Base-by-base conservation (phyloP, 2,329 filamentous ascomycete species). In the Davidsoniella neocaledoniae region DNA sequence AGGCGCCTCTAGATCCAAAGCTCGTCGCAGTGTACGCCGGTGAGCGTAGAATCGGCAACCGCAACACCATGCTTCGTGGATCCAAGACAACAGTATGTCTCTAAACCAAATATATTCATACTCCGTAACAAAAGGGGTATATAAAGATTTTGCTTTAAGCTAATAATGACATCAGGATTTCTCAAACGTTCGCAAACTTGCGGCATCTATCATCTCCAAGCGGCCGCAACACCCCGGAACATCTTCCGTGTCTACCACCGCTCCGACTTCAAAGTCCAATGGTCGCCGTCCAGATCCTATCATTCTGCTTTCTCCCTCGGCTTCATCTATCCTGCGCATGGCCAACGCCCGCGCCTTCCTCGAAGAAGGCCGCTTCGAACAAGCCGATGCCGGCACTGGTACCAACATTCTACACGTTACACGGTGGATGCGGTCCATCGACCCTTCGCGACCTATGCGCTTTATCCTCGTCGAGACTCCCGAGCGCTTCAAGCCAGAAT, bases 311-410 rank as follows among this genome's bases (percentile, higher is more conserved):
- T 96, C 91, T 0, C 91, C 91, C 1, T 96, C 90, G 1, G 91
- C 90, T 9, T 95, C 90, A 2, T 93, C 88, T 1, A 78, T 96
- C 45, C 79, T 98, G 37, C 87, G 90, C 63, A 86, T 96, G 77
- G 84, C 86, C 48, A 98, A 98, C 63, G 86, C 93, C 65, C 93
- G 94, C 61, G 81, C 84, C 26, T 96, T 98, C 72, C 82, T 98
- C 56, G 82, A 90, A 62, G 75, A 80, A 51, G 88, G 88, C 51
- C 71, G 81, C 56, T 98, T 90, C 67, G 72, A 81, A 5, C 85
- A 86, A 1, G 75, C 86, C 3, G 83, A 88, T 71, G 77, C 77
- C 57, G 74, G 73, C 50, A 77, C 78, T 12, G 73, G 78, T 23
- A 73, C 81, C 42, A 87, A 84, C 57, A 87, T 95, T 68, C 76